Evolutionary conservation across 768 basidiomycete genomes (phyloP).

Genomic region (Serendipita indica): DNA sequence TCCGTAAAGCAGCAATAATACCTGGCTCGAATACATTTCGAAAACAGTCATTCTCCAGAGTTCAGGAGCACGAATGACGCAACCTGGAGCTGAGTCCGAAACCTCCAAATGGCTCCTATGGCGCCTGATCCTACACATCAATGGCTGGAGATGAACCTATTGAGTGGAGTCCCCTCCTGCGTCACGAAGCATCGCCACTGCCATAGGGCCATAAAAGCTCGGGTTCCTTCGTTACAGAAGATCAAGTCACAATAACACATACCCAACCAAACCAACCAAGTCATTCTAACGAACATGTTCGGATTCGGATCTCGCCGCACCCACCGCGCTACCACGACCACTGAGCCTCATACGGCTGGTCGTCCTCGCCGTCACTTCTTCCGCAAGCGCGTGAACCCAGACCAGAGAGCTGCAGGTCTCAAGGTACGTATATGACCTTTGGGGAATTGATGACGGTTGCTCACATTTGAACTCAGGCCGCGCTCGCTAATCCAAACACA

Average conservation of each 20-base stretch:
- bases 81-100: too few species aligned
- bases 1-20: too few species aligned
- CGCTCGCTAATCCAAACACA: constrained; percentile 6
- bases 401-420: constrained; percentile 5
- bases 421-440: background rate
- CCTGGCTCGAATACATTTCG: too few species aligned
- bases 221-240: too few species aligned
- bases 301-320: background rate
- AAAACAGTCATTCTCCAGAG: too few species aligned
- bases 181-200: too few species aligned
- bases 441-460: background rate
- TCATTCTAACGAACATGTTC: background rate
- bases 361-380: background rate
- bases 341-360: background rate
- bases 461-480: background rate
- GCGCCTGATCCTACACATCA: too few species aligned
- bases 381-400: background rate
- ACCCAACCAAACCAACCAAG: background rate
- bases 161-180: too few species aligned
- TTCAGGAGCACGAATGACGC: too few species aligned
- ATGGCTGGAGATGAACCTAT: too few species aligned
- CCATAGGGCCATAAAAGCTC: too few species aligned
- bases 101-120: too few species aligned
- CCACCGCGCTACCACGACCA: background rate
- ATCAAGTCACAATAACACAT: background rate